These are phyloP conservation scores for Hanseniaspora occidentalis DNA, from an alignment of 805 yeast species.

Conservation along the genomic window DNA sequence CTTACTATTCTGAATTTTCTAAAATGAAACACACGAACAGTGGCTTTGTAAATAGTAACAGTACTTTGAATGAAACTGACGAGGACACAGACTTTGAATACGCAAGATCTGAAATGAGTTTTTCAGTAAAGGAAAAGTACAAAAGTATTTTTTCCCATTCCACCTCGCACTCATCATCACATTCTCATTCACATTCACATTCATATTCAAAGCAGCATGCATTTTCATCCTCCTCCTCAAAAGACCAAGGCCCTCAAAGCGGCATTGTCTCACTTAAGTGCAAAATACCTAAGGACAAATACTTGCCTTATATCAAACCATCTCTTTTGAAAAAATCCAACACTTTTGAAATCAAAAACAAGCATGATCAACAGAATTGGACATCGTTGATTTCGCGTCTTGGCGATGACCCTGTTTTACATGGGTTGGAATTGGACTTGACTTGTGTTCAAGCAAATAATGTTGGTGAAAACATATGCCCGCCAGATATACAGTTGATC, in stretches of 20 bases:
- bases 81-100: conserved; percentile 6
- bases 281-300: not conserved
- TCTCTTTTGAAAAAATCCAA: conserved; percentile 27
- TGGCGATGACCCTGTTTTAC: conserved; percentile 18
- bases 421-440: conserved; percentile 19
- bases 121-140: conserved; percentile 9
- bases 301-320: conserved; percentile 26
- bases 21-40: too few species aligned
- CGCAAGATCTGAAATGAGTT: conserved; percentile 20
- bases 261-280: not conserved
- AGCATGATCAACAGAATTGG: conserved; percentile 26
- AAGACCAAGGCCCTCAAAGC: not conserved
- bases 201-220: too few species aligned
- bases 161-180: not conserved
- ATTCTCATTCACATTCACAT: not conserved
- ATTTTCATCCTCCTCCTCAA: too few species aligned
- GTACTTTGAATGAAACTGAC: conserved; percentile 4
- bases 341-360: conserved; percentile 21
- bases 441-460: conserved; percentile 23
- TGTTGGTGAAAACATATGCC: conserved; percentile 14
- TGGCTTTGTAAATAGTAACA: too few species aligned
- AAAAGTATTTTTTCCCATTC: conserved; percentile 6
- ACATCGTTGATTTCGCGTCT: conserved; percentile 16
- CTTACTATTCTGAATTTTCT: too few species aligned
- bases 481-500: conserved; percentile 22